A percentile compares a stretch with the other conserved stretches of the same genome.
These are phyloP conservation scores for Boletellus ananiceps DNA, from an alignment of 768 basidiomycete species.

Conservation along the genomic window DNA sequence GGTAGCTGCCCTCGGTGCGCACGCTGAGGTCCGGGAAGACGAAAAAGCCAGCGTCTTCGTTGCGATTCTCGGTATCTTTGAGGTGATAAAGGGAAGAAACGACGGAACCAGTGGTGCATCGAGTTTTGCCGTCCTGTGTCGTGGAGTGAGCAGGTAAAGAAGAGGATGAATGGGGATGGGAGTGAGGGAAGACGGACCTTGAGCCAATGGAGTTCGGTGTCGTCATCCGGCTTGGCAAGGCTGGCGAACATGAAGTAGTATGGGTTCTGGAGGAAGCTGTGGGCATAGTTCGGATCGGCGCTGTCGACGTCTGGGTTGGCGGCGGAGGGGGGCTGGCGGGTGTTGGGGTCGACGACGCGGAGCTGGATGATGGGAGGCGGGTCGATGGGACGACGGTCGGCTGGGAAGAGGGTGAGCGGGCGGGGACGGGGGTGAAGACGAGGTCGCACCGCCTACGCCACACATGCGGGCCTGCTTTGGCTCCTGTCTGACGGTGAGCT, in stretches of 20 bases:
- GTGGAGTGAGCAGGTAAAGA: neutral
- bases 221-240: conserved; percentile 84
- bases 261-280: conserved; percentile 79
- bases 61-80: conserved; percentile 63
- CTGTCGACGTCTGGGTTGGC: conserved; percentile 31
- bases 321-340: conserved; percentile 28
- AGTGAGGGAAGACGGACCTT: conserved; percentile 42
- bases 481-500: conserved; percentile 83
- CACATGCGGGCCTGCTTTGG: conserved; percentile 92
- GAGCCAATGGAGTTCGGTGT: conserved; percentile 83
- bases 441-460: conserved; percentile 73
- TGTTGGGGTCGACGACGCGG: conserved; percentile 68
- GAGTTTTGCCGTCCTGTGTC: conserved; percentile 78
- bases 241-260: conserved; percentile 96
- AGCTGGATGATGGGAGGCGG: conserved; percentile 97
- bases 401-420: conserved; percentile 35
- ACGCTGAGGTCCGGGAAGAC: conserved; percentile 95
- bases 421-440: neutral
- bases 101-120: conserved; percentile 87
- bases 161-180: neutral
- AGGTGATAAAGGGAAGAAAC: conserved; percentile 90
- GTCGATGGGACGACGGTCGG: conserved; percentile 94
- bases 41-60: conserved; percentile 84
- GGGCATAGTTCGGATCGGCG: conserved; percentile 40
- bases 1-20: conserved; percentile 86